Evolutionary conservation across 2,329 filamentous ascomycete genomes (phyloP), one percentile per base, ranked within the genome.

Genomic region (Curvularia spicifera): DNA sequence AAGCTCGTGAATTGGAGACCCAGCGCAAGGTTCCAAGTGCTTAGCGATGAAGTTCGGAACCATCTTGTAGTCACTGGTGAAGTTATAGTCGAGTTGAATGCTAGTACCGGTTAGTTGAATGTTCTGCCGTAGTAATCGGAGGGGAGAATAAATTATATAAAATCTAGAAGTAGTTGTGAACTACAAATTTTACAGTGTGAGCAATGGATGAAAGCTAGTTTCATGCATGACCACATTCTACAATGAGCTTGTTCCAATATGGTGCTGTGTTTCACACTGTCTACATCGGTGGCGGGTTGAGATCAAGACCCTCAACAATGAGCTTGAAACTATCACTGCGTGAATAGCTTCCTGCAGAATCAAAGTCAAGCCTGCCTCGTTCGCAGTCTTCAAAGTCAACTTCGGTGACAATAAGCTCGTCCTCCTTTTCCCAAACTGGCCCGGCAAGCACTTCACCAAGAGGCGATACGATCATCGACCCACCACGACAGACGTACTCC

Each of bases 361-460:
- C 93, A 46, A 97, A 75, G 74, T 97, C 93, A 64, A 97, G 75
- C 51, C 91, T 81, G 0, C 93, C 93, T 9, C 91, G 83, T 65
- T 93, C 85, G 68, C 93, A 97, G 65, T 97, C 92, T 47, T 96
- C 90, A 69, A 97, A 89, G 71, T 97, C 92, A 3, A 93, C 88
- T 63, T 95, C 91, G 0, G 86, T 83, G 33, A 85, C 85, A 51
- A 93, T 78, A 29, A 97, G 75, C 0, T 86, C 82, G 54, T 89
- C 80, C 53, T 93, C 88, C 45, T 81, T 77, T 58, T 96, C 91
- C 93, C 93, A 97, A 57, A 95, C 80, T 0, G 93, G 93, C 0
- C 90, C 92, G 1, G 87, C 87, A 1, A 97, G 78, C 0, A 94
- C 86, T n/a, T 93, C 85, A 0, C 93, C 94, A 42, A 89, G 82